Evolutionary conservation across 129 eudicot species (phyloP).

Genomic region (Ambrosia trifida): DNA sequence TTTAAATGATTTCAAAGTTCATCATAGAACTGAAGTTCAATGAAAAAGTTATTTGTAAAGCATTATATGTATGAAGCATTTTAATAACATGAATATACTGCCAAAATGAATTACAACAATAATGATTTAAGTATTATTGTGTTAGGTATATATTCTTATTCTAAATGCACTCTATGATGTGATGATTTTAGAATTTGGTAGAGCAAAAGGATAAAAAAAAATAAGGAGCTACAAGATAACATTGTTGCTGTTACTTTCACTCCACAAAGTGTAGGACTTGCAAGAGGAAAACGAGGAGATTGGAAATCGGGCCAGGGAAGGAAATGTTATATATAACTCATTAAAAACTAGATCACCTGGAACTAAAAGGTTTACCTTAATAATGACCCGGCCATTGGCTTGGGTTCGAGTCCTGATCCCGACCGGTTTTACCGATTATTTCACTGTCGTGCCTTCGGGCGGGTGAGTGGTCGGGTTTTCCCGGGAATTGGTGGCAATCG

Average conservation of each 20-base stretch:
- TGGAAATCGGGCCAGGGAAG: constrained; percentile 96
- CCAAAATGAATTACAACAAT: not conserved
- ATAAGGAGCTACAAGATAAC: constrained; percentile 86
- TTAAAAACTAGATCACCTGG: not conserved
- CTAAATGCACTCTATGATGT: not conserved
- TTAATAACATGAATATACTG: not conserved
- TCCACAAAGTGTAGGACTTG: constrained; percentile 91
- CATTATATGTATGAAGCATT: not conserved
- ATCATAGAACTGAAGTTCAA: not conserved
- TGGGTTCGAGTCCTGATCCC: too few species aligned
- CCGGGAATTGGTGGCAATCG: too few species aligned
- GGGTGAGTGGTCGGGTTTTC: too few species aligned
- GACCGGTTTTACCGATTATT: too few species aligned
- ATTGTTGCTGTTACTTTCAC: constrained; percentile 86
- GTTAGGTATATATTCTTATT: not conserved
- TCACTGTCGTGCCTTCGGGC: too few species aligned
- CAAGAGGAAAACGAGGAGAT: constrained; percentile 98
- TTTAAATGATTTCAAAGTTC: not conserved
- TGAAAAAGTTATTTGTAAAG: not conserved
- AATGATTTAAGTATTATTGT: not conserved
- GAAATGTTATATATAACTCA: constrained; percentile 61
- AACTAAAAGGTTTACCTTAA: not conserved
- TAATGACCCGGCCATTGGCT: too few species aligned
- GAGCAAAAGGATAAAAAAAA: constrained; percentile 96
- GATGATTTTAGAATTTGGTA: constrained; percentile 67